Percentiles rank a stretch among this genome's conserved stretches.
Conservation (phyloP, 306 rosid species). For the Lathyrus oleraceus region DNA sequence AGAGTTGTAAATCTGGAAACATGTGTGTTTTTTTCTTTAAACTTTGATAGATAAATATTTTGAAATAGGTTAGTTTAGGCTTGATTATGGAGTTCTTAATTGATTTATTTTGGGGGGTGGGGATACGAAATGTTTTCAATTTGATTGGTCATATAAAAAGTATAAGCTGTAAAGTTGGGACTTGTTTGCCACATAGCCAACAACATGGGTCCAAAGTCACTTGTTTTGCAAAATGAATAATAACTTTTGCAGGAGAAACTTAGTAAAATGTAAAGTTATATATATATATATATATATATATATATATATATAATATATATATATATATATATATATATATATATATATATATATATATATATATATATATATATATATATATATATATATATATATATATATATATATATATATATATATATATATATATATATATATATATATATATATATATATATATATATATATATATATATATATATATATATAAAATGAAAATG, state of each 20-base stretch:
- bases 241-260: slow-evolving; percentile 23
- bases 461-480: too few relatives aligned
- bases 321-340: too few relatives aligned
- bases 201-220: slow-evolving; percentile 39
- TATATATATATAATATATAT: too few relatives aligned
- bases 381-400: too few relatives aligned
- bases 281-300: too few relatives aligned
- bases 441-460: too few relatives aligned
- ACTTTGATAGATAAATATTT: slow-evolving; percentile 28
- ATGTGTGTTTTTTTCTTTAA: neutral
- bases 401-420: too few relatives aligned
- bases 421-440: too few relatives aligned
- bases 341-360: too few relatives aligned
- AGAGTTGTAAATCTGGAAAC: neutral
- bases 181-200: slow-evolving; percentile 33
- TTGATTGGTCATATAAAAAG: neutral
- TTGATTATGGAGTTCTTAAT: neutral
- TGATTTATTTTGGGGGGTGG: neutral
- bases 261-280: neutral
- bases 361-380: too few relatives aligned
- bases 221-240: slow-evolving; percentile 38
- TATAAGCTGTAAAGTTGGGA: slow-evolving; percentile 46
- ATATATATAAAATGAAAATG: too few relatives aligned
- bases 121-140: neutral
- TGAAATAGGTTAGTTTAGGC: neutral